Evolutionary conservation across 495 filamentous ascomycete species (phyloP).

Genomic region (Penicillium fimorum): DNA sequence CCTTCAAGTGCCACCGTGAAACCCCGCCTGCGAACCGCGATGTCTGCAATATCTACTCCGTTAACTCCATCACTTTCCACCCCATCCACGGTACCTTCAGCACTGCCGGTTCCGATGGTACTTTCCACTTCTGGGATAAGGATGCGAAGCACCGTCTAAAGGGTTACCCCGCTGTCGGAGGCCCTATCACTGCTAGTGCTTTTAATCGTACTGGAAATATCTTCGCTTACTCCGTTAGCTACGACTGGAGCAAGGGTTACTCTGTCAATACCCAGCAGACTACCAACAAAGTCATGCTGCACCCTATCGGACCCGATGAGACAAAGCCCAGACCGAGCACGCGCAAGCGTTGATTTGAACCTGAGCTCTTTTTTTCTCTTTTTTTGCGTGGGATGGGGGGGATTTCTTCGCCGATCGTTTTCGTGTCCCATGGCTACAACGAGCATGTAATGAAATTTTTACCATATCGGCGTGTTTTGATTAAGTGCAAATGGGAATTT

Average conservation of each 20-base stretch:
- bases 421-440: constrained; percentile 24
- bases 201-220: constrained; percentile 77
- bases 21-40: constrained; percentile 60
- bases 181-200: constrained; percentile 71
- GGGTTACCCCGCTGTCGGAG: constrained; percentile 81
- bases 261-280: constrained; percentile 64
- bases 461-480: constrained; percentile 29
- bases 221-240: constrained; percentile 88
- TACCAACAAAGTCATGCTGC: constrained; percentile 84
- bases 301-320: constrained; percentile 72
- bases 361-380: constrained; percentile 4
- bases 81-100: constrained; percentile 85
- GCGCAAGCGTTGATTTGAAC: constrained; percentile 61
- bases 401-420: constrained; percentile 7
- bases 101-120: constrained; percentile 85
- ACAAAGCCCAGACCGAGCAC: constrained; percentile 73
- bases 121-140: constrained; percentile 91
- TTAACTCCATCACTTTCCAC: constrained; percentile 89
- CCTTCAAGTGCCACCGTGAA: constrained; percentile 91
- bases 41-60: constrained; percentile 77
- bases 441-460: constrained; percentile 34
- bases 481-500: constrained; percentile 24
- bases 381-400: constrained; percentile 4
- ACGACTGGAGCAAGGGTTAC: constrained; percentile 95
- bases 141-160: constrained; percentile 83